These are phyloP conservation scores for Pseudozyma sp. DNA, from an alignment of 1,284 basidiomycete species.

Conservation along the genomic window DNA sequence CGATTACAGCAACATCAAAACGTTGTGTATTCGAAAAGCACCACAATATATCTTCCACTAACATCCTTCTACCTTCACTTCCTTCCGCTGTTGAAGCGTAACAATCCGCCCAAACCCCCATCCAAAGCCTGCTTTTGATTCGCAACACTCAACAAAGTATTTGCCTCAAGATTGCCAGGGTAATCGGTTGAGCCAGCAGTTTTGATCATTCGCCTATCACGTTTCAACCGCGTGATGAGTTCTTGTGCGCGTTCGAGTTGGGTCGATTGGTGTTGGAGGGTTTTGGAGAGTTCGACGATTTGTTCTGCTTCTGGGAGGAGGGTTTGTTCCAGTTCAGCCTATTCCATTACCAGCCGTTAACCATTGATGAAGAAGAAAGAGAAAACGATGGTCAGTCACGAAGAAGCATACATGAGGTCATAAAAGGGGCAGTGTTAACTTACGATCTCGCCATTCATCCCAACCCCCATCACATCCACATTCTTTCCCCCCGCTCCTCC, in stretches of 20 bases:
- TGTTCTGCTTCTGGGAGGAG: constrained; percentile 53
- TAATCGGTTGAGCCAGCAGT: constrained; percentile 14
- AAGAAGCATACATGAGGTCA: too few species aligned
- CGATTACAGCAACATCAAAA: too few species aligned
- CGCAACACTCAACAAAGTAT: background rate
- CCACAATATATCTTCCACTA: background rate
- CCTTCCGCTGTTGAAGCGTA: background rate
- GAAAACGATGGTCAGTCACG: too few species aligned
- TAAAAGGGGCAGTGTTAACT: constrained; percentile 5
- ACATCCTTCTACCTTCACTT: background rate
- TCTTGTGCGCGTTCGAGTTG: constrained; percentile 17
- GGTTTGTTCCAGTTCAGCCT: constrained; percentile 36
- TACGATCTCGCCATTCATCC: constrained; percentile 45
- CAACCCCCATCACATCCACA: constrained; percentile 18
- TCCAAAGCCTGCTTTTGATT: background rate
- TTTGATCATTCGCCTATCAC: constrained; percentile 30
- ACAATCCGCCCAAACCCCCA: background rate
- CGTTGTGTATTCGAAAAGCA: too few species aligned
- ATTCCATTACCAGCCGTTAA: too few species aligned
- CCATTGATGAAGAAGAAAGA: too few species aligned
- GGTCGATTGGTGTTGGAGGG: constrained; percentile 24
- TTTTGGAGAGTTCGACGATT: constrained; percentile 38
- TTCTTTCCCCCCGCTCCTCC: background rate
- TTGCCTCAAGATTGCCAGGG: constrained; percentile 31
- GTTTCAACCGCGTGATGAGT: constrained; percentile 24